Conservation (phyloP, 805 yeast genomes). For the Metschnikowia noctiluminum region DNA sequence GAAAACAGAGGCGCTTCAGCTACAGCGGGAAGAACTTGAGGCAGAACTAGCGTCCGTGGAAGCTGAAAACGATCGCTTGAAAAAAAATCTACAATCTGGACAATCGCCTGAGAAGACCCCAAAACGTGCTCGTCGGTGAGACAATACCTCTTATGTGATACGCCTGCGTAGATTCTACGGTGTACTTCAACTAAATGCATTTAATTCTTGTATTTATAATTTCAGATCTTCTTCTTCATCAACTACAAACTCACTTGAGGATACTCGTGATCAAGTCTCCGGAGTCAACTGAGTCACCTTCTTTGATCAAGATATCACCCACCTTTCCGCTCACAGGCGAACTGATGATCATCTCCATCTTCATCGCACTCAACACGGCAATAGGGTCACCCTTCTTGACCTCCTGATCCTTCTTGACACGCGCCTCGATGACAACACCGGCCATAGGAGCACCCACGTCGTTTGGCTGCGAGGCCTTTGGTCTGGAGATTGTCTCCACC, state of each 20-base stretch:
- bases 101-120: constrained; percentile 16
- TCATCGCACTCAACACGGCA: constrained; percentile 95
- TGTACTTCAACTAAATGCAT: no score
- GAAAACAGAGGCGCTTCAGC: constrained; percentile 18
- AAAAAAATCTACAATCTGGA: constrained; percentile 23
- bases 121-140: neutral
- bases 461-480: constrained; percentile 89
- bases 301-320: constrained; percentile 71
- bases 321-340: constrained; percentile 88
- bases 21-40: constrained; percentile 23
- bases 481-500: constrained; percentile 79
- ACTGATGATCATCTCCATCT: constrained; percentile 98
- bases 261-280: constrained; percentile 67
- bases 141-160: no score
- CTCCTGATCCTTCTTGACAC: constrained; percentile 80
- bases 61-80: constrained; percentile 25
- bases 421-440: constrained; percentile 94
- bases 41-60: constrained; percentile 25
- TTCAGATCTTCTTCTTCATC: neutral
- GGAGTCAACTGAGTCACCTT: constrained; percentile 95
- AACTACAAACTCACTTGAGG: constrained; percentile 16
- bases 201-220: neutral
- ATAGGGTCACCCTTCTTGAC: constrained; percentile 96
- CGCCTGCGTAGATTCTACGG: no score
- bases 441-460: constrained; percentile 99